Percentiles rank a stretch among this genome's conserved stretches.
These are phyloP conservation scores for Aspergillus sp. DNA, from an alignment of 2,329 filamentous ascomycete genomes.

Conservation along the genomic window DNA sequence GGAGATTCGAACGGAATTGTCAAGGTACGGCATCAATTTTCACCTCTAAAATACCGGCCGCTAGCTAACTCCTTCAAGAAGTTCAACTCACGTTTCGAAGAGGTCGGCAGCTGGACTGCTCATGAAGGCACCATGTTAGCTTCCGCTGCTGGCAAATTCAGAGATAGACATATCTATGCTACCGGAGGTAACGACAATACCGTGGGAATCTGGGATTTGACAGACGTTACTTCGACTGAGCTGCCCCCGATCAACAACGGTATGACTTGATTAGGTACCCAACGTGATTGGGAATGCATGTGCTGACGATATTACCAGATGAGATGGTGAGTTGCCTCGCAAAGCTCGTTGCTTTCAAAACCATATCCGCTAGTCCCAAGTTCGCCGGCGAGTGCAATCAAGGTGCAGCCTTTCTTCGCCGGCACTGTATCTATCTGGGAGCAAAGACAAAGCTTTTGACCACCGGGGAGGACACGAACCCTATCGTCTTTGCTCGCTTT, in stretches of 20 bases:
- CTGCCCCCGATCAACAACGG: constrained; percentile 61
- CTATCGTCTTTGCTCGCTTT: constrained; percentile 91
- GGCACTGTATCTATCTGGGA: constrained; percentile 89
- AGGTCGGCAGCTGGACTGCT: constrained; percentile 76
- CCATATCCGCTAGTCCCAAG: constrained; percentile 82
- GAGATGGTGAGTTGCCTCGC: constrained; percentile 71
- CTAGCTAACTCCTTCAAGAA: constrained; percentile 53
- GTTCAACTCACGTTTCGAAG: constrained; percentile 82
- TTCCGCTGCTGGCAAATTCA: constrained; percentile 73
- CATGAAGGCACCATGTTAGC: constrained; percentile 87
- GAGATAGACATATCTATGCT: constrained; percentile 80
- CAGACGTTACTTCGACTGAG: constrained; percentile 55
- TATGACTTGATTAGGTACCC: constrained; percentile 31
- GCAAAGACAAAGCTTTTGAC: constrained; percentile 90
- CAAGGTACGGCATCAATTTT: constrained; percentile 61
- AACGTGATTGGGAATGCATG: background rate
- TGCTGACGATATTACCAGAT: constrained; percentile 47
- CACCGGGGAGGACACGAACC: constrained; percentile 78
- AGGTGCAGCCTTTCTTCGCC: constrained; percentile 87
- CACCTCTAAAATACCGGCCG: background rate
- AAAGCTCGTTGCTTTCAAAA: constrained; percentile 90
- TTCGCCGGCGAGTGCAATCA: constrained; percentile 91
- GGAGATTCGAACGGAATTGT: constrained; percentile 87
- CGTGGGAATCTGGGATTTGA: constrained; percentile 85
- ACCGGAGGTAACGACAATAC: constrained; percentile 93